phyloP scores from a whole-genome alignment of 257 asterid genomes.

The Plectranthus barbatus region DNA sequence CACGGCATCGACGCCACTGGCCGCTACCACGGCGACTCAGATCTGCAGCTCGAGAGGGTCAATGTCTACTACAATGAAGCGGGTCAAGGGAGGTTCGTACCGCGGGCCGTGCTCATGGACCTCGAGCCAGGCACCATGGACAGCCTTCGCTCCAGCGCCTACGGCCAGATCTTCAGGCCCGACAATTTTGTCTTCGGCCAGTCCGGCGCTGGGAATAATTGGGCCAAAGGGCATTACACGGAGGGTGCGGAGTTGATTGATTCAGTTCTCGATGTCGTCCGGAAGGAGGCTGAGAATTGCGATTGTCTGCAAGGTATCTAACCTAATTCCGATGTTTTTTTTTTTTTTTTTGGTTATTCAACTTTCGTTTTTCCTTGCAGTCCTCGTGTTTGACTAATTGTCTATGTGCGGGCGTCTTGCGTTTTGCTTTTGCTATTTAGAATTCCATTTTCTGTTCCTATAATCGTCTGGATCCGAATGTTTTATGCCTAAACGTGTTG shows the following conservation, averaged over 20 bases:
- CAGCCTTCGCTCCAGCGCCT: slow-evolving; percentile 28
- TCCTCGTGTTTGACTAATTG: not conserved
- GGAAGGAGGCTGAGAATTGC: too few species aligned
- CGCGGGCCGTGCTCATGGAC: slow-evolving; percentile 37
- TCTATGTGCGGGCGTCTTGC: too few species aligned
- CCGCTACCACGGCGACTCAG: slow-evolving; percentile 28
- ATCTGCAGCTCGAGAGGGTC: slow-evolving; percentile 33
- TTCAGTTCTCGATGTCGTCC: slow-evolving; percentile 36
- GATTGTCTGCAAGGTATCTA: slow-evolving; percentile 28
- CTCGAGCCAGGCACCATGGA: slow-evolving; percentile 46
- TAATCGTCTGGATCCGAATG: too few species aligned
- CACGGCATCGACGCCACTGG: slow-evolving; percentile 42
- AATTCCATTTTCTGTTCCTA: too few species aligned
- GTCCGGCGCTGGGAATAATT: too few species aligned
- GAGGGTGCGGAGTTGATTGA: slow-evolving; percentile 39
- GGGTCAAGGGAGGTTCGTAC: too few species aligned
- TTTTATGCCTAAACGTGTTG: not conserved
- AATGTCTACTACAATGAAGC: slow-evolving; percentile 39
- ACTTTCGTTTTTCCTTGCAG: too few species aligned
- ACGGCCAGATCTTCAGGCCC: too few species aligned
- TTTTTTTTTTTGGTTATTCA: not conserved
- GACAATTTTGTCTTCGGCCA: too few species aligned
- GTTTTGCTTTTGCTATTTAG: too few species aligned
- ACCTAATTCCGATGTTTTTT: not conserved
- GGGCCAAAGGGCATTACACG: too few species aligned